Evolutionary conservation across 2,329 filamentous ascomycete genomes (phyloP).

Genomic region (Chaetomiaceae sp.): DNA sequence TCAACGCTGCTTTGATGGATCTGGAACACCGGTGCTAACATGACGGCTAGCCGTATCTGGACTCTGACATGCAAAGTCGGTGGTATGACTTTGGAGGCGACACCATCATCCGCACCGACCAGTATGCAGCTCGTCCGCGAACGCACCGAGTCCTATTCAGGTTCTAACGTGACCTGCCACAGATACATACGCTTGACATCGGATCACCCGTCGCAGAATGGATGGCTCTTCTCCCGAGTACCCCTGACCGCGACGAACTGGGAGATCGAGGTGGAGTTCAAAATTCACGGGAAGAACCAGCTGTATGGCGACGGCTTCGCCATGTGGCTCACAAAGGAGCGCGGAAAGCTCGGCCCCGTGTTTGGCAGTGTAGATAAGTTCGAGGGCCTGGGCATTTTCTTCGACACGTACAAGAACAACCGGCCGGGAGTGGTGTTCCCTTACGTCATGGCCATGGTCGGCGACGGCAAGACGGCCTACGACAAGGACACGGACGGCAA

Average conservation of each 20-base stretch:
- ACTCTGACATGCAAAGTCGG: slow-evolving; percentile 95
- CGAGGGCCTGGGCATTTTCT: slow-evolving; percentile 88
- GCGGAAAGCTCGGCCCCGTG: slow-evolving; percentile 71
- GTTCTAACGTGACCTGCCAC: slow-evolving; percentile 24
- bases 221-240: slow-evolving; percentile 90
- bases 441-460: slow-evolving; percentile 97
- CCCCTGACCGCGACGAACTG: slow-evolving; percentile 97
- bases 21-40: slow-evolving; percentile 14
- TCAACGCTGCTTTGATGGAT: not conserved
- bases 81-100: slow-evolving; percentile 99
- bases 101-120: slow-evolving; percentile 70
- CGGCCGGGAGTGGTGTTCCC: slow-evolving; percentile 91
- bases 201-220: slow-evolving; percentile 82
- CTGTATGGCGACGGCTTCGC: slow-evolving; percentile 95
- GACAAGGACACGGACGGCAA: slow-evolving; percentile 95
- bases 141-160: not conserved
- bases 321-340: slow-evolving; percentile 95
- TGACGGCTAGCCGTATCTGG: slow-evolving; percentile 75
- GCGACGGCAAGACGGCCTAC: slow-evolving; percentile 82
- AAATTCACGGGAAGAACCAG: slow-evolving; percentile 80
- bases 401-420: slow-evolving; percentile 99
- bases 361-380: slow-evolving; percentile 87
- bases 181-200: slow-evolving; percentile 91
- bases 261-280: slow-evolving; percentile 96
- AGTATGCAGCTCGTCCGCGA: slow-evolving; percentile 38